Base-by-base conservation (phyloP, 2,329 filamentous ascomycete species). In the Byssothecium circinans region DNA sequence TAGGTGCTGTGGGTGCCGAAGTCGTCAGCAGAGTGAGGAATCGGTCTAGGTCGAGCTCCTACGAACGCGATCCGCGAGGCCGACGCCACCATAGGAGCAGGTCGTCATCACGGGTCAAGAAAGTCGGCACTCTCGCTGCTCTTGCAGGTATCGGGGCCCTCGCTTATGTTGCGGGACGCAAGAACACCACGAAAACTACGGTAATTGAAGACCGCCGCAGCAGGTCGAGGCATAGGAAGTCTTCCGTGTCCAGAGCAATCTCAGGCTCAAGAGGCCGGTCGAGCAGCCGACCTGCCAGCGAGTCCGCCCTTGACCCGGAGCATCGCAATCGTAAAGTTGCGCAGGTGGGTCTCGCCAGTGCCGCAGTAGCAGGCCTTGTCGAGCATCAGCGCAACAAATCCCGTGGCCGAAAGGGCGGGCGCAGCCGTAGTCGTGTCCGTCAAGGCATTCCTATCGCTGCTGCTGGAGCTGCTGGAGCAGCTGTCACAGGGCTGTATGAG, bases 1-100 rank as follows among this genome's bases (percentile, higher is more conserved):
- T 85, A 3, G 83, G 83, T 43, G 83, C 81, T 18, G 75, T 83
- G 27, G 81, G 81, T 39, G 82, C 81, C 14, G 81, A 84, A 61
- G 82, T 78, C 22, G 72, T 83, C 41, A 80, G 78, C 54, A 74
- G 75, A 49, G 74, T 77, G 52, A 75, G 63, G 45, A 68, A 70
- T 41, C 75, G 78, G 29, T 79, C 77, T 33, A 73, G 74, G 41
- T 71, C 67, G 33, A 75, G 72, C 45, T 71, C 67, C 36, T 52
- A 56, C 8, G 67, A 68, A 20, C 62, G 65, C 4, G 65, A 61
- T 7, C 49, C 54, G 4, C 53, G 57, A 15, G 47, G 51, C 30
- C 55, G 53, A 35, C 39, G 49, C 23, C 61, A 63, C 40, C 54
- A 54, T 11, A 64, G 67, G 41, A 61, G 62, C 49, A 57, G 67